Conservation (phyloP, 768 basidiomycete species). For the Mycena albidolilacea region DNA sequence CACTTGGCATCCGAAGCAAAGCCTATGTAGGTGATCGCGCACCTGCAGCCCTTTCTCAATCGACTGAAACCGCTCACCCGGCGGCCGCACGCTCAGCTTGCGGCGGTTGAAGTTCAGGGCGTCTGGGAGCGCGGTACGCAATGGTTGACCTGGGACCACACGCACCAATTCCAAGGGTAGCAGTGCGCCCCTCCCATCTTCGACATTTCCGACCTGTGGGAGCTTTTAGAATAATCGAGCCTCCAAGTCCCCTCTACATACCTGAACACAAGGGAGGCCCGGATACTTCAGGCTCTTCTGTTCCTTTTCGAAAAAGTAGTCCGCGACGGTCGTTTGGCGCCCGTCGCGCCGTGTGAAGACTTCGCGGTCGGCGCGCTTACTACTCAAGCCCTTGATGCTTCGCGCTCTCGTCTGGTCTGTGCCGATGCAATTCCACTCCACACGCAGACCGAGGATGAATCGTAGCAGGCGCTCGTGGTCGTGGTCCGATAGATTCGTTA, state of each 20-base stretch:
- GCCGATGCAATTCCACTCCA: conserved; percentile 61
- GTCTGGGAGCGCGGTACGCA: conserved; percentile 77
- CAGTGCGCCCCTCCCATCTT: conserved; percentile 60
- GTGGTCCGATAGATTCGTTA: conserved; percentile 48
- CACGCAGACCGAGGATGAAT: conserved; percentile 53
- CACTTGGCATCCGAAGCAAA: too few species aligned
- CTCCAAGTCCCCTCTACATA: conserved; percentile 40
- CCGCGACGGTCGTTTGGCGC: conserved; percentile 58
- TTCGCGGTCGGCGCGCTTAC: conserved; percentile 58
- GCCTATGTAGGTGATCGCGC: too few species aligned
- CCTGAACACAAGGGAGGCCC: conserved; percentile 69
- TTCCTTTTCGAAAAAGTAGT: conserved; percentile 40
- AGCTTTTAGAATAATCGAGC: neutral
- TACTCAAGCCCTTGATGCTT: conserved; percentile 54
- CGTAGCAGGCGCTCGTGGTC: conserved; percentile 59
- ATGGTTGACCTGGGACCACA: conserved; percentile 76
- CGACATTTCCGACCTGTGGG: conserved; percentile 62
- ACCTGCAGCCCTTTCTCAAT: conserved; percentile 64
- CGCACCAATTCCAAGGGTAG: conserved; percentile 78
- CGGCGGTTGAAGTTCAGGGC: conserved; percentile 74
- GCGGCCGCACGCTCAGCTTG: conserved; percentile 77
- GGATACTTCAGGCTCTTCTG: conserved; percentile 60
- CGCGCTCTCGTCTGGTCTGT: conserved; percentile 50
- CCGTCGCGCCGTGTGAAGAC: conserved; percentile 67
- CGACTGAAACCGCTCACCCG: conserved; percentile 66